Percentiles rank a stretch among this genome's conserved stretches.
Evolutionary conservation across 1,139 yeast genomes (phyloP).

Genomic region (Magnusiomyces ingens): DNA sequence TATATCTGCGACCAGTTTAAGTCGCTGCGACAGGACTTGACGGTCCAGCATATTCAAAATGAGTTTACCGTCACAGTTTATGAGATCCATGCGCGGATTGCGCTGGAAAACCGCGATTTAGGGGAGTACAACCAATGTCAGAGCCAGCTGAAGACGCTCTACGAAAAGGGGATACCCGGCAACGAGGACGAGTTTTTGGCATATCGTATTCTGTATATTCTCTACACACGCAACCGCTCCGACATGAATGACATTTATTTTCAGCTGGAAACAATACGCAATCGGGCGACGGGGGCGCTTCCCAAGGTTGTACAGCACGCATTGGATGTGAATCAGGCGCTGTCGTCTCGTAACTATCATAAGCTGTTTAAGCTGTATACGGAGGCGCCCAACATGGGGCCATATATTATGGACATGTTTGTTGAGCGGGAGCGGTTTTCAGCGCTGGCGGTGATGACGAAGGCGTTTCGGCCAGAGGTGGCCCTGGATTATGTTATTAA

Average conservation of each 20-base stretch:
- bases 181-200: constrained; percentile 58
- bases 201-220: constrained; percentile 68
- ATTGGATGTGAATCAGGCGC: constrained; percentile 39
- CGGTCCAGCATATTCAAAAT: constrained; percentile 82
- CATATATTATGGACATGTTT: constrained; percentile 42
- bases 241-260: constrained; percentile 29
- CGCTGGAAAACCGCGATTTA: constrained; percentile 71
- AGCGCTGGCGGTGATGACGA: constrained; percentile 53
- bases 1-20: constrained; percentile 86
- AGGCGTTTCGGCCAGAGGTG: constrained; percentile 50
- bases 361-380: constrained; percentile 43
- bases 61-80: constrained; percentile 74
- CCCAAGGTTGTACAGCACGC: constrained; percentile 39
- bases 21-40: constrained; percentile 84
- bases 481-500: constrained; percentile 40
- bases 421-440: constrained; percentile 52
- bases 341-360: constrained; percentile 46
- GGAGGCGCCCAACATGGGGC: constrained; percentile 38
- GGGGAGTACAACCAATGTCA: constrained; percentile 97
- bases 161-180: constrained; percentile 39
- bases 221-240: constrained; percentile 61
- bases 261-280: constrained; percentile 16
- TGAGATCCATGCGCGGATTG: constrained; percentile 82
- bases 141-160: constrained; percentile 60
- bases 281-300: constrained; percentile 22